These are phyloP conservation scores for Rhizophagus sp. DNA, from an alignment of 192 early-diverging fungal species.

Conservation along the genomic window DNA sequence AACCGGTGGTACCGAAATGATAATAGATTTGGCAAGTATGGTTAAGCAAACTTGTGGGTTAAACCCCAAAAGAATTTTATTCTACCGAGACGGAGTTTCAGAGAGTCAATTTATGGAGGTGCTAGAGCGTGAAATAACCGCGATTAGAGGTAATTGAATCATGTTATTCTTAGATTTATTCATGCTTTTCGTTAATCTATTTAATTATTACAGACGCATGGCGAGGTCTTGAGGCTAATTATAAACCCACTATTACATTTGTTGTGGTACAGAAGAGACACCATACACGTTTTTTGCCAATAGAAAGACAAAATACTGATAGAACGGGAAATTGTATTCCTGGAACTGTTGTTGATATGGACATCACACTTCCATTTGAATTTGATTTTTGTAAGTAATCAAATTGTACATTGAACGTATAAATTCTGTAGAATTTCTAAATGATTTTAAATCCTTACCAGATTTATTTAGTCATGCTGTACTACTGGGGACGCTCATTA, in stretches of 20 bases:
- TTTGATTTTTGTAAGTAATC: constrained; percentile 76
- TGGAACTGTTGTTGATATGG: constrained; percentile 78
- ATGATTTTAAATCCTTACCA: background rate
- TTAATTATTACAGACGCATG: constrained; percentile 53
- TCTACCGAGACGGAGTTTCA: constrained; percentile 90
- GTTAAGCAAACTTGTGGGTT: constrained; percentile 59
- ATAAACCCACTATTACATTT: constrained; percentile 82
- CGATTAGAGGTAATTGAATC: constrained; percentile 43
- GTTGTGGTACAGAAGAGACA: constrained; percentile 73
- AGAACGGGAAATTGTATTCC: constrained; percentile 78
- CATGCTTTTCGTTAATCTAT: background rate
- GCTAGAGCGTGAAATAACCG: constrained; percentile 67
- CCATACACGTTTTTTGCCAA: constrained; percentile 65
- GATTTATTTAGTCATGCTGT: constrained; percentile 86
- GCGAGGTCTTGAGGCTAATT: constrained; percentile 59
- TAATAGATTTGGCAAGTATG: constrained; percentile 67
- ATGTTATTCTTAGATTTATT: background rate
- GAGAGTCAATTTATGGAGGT: constrained; percentile 85
- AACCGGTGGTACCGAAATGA: constrained; percentile 71
- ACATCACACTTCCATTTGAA: constrained; percentile 74
- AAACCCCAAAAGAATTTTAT: constrained; percentile 75
- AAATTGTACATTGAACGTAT: background rate
- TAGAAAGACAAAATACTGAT: constrained; percentile 62
- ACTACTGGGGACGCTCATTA: constrained; percentile 89
- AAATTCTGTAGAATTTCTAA: background rate